Percentiles rank a stretch among this genome's conserved stretches.
These are phyloP conservation scores for Aureobasidium sp. DNA, from an alignment of 2,329 filamentous ascomycete genomes.

Conservation along the genomic window DNA sequence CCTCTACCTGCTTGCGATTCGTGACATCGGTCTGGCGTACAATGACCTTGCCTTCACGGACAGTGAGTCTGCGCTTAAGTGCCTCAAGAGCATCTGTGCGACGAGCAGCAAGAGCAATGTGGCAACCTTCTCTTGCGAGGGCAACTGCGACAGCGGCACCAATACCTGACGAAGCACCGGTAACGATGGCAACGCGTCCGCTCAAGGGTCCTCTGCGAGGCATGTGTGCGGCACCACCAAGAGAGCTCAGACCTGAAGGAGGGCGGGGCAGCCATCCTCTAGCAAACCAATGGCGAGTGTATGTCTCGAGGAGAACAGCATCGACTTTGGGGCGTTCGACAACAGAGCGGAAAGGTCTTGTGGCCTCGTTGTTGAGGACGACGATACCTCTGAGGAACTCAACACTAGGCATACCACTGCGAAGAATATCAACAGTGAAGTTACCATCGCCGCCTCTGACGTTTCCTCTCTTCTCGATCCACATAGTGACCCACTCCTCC, in stretches of 20 bases:
- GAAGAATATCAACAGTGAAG: constrained; percentile 71
- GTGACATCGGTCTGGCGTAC: constrained; percentile 66
- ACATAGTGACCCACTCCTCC: constrained; percentile 66
- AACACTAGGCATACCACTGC: constrained; percentile 69
- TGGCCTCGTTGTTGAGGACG: constrained; percentile 62
- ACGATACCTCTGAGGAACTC: constrained; percentile 63
- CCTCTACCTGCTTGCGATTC: constrained; percentile 54
- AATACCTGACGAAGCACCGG: constrained; percentile 71
- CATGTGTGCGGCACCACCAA: constrained; percentile 35
- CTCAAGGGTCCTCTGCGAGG: constrained; percentile 50
- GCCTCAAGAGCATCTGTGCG: constrained; percentile 59
- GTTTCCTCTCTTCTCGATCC: constrained; percentile 60
- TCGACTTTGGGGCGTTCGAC: constrained; percentile 63
- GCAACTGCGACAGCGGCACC: constrained; percentile 64
- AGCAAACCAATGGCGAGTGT: constrained; percentile 71
- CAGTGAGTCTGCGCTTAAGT: constrained; percentile 52
- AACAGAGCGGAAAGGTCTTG: constrained; percentile 48
- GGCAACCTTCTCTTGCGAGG: constrained; percentile 60
- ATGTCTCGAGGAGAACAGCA: constrained; percentile 61
- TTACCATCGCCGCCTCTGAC: constrained; percentile 58
- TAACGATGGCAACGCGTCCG: constrained; percentile 66
- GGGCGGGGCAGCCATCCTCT: constrained; percentile 64
- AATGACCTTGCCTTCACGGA: constrained; percentile 55
- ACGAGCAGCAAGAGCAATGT: constrained; percentile 63
- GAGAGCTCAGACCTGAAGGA: constrained; percentile 43